Evolutionary conservation across 768 basidiomycete species (phyloP).

Genomic region (Lactarius trivialis): DNA sequence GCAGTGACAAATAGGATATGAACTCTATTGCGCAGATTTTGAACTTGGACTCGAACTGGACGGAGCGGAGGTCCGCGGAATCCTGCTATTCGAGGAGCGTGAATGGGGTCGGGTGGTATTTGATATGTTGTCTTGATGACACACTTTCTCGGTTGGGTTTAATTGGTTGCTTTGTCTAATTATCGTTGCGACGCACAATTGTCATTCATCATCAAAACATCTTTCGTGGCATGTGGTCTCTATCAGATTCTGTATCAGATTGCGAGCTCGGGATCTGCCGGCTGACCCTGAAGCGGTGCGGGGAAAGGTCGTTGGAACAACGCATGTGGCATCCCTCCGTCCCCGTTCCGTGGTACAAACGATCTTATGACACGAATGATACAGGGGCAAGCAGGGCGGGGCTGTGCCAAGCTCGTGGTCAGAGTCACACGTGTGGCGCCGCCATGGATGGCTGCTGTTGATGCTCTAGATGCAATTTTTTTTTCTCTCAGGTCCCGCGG

Average conservation of each 20-base stretch:
- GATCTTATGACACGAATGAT: background rate
- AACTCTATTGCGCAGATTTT: conserved; percentile 47
- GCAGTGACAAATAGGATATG: background rate
- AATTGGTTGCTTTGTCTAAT: conserved; percentile 1
- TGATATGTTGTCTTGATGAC: conserved; percentile 39
- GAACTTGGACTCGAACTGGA: conserved; percentile 80
- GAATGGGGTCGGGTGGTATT: conserved; percentile 77
- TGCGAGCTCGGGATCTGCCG: background rate
- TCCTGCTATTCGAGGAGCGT: conserved; percentile 63
- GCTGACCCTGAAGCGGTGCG: background rate
- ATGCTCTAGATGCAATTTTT: background rate
- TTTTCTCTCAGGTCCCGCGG: conserved; percentile 9
- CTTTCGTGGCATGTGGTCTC: background rate
- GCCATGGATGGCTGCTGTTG: background rate
- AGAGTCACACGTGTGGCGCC: conserved; percentile 1
- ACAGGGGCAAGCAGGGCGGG: background rate
- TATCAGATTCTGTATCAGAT: no score
- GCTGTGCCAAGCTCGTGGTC: background rate
- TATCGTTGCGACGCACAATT: background rate
- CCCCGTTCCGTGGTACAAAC: background rate
- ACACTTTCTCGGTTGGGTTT: background rate
- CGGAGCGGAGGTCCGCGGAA: conserved; percentile 81
- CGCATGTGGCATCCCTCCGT: background rate
- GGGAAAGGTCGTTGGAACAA: background rate
- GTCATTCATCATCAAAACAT: background rate